Conservation (phyloP, 2,329 filamentous ascomycete species). For the Talaromyces funiculosus region DNA sequence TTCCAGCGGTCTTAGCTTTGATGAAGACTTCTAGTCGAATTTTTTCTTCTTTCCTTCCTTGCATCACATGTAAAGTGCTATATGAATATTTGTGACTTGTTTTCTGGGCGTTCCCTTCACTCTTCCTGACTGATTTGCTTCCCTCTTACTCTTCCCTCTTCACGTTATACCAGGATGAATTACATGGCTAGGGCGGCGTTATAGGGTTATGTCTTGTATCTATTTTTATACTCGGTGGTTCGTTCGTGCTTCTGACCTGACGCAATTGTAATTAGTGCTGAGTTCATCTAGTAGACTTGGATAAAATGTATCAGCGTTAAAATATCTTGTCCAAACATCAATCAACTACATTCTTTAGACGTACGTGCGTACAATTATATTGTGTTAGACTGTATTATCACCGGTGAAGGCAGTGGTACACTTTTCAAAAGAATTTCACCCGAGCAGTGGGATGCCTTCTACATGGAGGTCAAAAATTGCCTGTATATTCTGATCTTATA, state of each 20-base stretch:
- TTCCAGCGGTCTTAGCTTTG: conserved; percentile 78
- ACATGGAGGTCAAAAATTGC: too few species aligned
- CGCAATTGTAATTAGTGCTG: conserved; percentile 14
- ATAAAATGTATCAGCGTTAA: neutral
- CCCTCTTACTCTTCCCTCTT: conserved; percentile 7
- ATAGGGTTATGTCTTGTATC: conserved; percentile 12
- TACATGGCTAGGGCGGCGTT: conserved; percentile 13
- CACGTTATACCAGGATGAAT: conserved; percentile 15
- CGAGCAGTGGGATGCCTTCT: too few species aligned
- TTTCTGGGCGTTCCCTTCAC: neutral
- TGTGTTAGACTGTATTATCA: too few species aligned
- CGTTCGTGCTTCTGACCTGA: conserved; percentile 4
- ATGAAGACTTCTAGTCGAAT: conserved; percentile 82
- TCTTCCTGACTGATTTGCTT: neutral
- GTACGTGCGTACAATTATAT: too few species aligned
- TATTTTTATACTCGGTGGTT: conserved; percentile 12
- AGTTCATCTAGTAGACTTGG: conserved; percentile 14
- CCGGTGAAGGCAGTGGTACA: too few species aligned
- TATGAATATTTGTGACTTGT: neutral
- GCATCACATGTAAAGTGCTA: conserved; percentile 5
- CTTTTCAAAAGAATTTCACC: too few species aligned
- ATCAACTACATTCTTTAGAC: too few species aligned
- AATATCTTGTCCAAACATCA: too few species aligned
- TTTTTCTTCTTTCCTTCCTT: neutral
- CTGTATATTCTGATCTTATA: too few species aligned